These are phyloP conservation scores for Camillea tinctor DNA, from an alignment of 2,329 filamentous ascomycete species.

Conservation along the genomic window DNA sequence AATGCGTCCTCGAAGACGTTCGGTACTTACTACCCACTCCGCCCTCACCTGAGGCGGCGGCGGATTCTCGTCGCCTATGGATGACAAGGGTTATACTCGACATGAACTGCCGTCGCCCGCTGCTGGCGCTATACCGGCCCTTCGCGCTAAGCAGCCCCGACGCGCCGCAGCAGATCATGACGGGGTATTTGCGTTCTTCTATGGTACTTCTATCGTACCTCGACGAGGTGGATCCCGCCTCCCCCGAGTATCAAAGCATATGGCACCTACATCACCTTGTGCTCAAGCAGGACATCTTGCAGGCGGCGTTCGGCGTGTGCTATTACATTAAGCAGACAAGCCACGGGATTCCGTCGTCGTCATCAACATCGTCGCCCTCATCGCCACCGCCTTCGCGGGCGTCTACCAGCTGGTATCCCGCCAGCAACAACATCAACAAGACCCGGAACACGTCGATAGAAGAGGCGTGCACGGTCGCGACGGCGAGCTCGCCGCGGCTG, in stretches of 20 bases:
- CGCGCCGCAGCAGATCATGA: conserved; percentile 50
- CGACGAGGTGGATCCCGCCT: conserved; percentile 50
- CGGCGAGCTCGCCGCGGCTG: conserved; percentile 28
- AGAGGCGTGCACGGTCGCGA: conserved; percentile 27
- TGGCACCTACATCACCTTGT: conserved; percentile 53
- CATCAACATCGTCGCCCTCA: conserved; percentile 6
- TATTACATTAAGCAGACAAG: conserved; percentile 48
- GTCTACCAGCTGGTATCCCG: conserved; percentile 3
- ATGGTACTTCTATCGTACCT: conserved; percentile 56
- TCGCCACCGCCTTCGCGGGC: too few relatives aligned
- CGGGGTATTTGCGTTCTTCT: conserved; percentile 52
- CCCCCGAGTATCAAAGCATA: conserved; percentile 46
- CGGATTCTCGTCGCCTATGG: conserved; percentile 51
- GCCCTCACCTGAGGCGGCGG: conserved; percentile 39
- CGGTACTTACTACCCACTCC: conserved; percentile 51
- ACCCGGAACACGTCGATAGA: conserved; percentile 20
- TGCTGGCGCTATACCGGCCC: conserved; percentile 54
- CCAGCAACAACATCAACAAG: background rate
- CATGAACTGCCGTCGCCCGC: conserved; percentile 52
- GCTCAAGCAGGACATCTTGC: conserved; percentile 53
- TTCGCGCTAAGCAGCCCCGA: conserved; percentile 52
- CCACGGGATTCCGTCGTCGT: conserved; percentile 8
- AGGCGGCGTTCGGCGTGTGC: conserved; percentile 55
- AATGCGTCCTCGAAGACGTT: conserved; percentile 54
- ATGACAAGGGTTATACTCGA: conserved; percentile 50